Percentiles rank a stretch among this genome's conserved stretches.
These are phyloP conservation scores for Dipodascus albidus DNA, from an alignment of 805 yeast species.

Conservation along the genomic window DNA sequence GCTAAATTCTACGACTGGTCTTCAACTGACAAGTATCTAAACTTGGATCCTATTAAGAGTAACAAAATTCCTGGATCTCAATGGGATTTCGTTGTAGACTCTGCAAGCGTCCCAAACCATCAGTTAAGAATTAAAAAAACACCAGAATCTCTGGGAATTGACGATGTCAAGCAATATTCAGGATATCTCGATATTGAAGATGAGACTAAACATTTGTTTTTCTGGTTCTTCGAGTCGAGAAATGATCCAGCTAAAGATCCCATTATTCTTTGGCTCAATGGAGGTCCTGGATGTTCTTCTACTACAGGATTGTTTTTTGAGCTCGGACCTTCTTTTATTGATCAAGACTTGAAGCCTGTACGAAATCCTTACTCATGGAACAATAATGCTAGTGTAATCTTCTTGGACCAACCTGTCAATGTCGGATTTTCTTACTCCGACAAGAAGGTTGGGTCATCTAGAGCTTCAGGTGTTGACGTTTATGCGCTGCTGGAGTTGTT, in stretches of 20 bases:
- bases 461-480: slow-evolving; percentile 80
- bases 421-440: slow-evolving; percentile 83
- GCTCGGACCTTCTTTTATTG: slow-evolving; percentile 76
- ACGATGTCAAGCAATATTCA: slow-evolving; percentile 56
- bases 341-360: slow-evolving; percentile 52
- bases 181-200: slow-evolving; percentile 64
- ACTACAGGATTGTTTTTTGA: slow-evolving; percentile 85
- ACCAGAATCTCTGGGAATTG: slow-evolving; percentile 62
- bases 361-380: slow-evolving; percentile 87
- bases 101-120: slow-evolving; percentile 24
- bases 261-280: slow-evolving; percentile 81
- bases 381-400: slow-evolving; percentile 77
- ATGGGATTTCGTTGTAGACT: neutral
- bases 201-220: slow-evolving; percentile 79
- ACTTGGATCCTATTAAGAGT: neutral
- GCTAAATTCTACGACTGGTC: neutral
- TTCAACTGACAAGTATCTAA: neutral
- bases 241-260: slow-evolving; percentile 82
- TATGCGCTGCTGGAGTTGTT: slow-evolving; percentile 74
- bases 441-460: slow-evolving; percentile 51
- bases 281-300: slow-evolving; percentile 95
- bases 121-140: slow-evolving; percentile 42
- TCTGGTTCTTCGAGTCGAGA: slow-evolving; percentile 89
- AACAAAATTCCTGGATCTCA: neutral
- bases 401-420: slow-evolving; percentile 87